These are phyloP conservation scores for Hymenotorrendiella dingleyae DNA, from an alignment of 2,329 filamentous ascomycete species.

Conservation along the genomic window DNA sequence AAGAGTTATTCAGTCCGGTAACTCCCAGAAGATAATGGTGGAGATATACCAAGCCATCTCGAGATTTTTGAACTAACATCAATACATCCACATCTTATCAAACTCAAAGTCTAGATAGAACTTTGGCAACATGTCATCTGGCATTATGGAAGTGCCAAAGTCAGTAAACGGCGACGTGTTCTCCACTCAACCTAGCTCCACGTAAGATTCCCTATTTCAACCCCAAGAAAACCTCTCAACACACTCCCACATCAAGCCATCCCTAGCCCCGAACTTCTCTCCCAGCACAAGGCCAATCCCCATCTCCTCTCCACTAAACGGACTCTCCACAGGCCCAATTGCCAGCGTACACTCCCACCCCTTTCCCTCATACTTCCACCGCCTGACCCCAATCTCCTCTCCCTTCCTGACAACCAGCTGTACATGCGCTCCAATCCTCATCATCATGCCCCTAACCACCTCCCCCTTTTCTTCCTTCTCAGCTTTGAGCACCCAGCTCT, in stretches of 20 bases:
- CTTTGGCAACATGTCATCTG: no score
- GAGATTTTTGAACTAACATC: no score
- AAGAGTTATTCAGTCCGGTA: no score
- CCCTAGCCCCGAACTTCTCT: not conserved
- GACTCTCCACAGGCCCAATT: conserved; percentile 5
- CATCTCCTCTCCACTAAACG: not conserved
- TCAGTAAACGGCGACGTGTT: no score
- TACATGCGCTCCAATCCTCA: conserved; percentile 18
- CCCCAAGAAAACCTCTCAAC: conserved; percentile 5
- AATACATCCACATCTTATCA: no score
- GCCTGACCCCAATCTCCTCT: conserved; percentile 11
- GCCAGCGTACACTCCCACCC: not conserved
- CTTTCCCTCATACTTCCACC: conserved; percentile 14
- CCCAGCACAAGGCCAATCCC: conserved; percentile 1
- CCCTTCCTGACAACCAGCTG: conserved; percentile 18
- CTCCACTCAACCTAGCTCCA: no score
- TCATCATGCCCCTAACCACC: conserved; percentile 15
- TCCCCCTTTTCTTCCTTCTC: not conserved
- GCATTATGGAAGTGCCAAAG: no score
- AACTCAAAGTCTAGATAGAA: no score
- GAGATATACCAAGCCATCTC: no score
- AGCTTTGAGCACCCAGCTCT: conserved; percentile 19
- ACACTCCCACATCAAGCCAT: conserved; percentile 12
- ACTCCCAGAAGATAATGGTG: no score
- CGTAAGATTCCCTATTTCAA: no score